Percentiles rank a stretch among this genome's conserved stretches.
phyloP scores from a whole-genome alignment of 495 filamentous ascomycete species.

The Penicillium soppii region DNA sequence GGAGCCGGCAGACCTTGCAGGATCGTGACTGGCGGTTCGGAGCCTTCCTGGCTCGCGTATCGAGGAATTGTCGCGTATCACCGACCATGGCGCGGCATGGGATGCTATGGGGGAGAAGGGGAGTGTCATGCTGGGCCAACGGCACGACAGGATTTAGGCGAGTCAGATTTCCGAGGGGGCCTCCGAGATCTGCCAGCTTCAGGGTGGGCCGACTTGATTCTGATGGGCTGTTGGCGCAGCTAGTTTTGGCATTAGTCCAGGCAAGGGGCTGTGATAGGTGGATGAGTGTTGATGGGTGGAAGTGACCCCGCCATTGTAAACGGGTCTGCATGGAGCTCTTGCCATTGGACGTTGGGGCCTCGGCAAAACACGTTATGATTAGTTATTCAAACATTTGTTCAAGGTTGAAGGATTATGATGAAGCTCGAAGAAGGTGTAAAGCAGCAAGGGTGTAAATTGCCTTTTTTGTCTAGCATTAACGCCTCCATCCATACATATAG shows the following conservation, averaged over 20 bases:
- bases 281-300: neutral
- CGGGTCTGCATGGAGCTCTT: neutral
- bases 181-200: constrained; percentile 29
- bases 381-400: too few relatives aligned
- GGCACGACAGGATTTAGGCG: constrained; percentile 28
- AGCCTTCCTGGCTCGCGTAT: constrained; percentile 23
- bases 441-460: too few relatives aligned
- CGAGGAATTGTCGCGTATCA: constrained; percentile 25
- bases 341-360: neutral
- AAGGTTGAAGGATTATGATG: too few relatives aligned
- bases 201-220: constrained; percentile 10
- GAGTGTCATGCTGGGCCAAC: constrained; percentile 31
- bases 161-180: constrained; percentile 31
- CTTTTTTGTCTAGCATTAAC: too few relatives aligned
- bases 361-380: neutral
- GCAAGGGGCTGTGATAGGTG: neutral
- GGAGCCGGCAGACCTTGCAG: constrained; percentile 45
- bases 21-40: constrained; percentile 41
- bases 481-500: too few relatives aligned
- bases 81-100: constrained; percentile 21
- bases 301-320: neutral
- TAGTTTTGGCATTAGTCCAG: neutral
- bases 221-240: neutral
- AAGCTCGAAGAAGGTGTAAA: too few relatives aligned
- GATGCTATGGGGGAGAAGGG: constrained; percentile 12